These are phyloP conservation scores for Exophiala xenobiotica DNA, from an alignment of 2,329 filamentous ascomycete species.

Conservation along the genomic window DNA sequence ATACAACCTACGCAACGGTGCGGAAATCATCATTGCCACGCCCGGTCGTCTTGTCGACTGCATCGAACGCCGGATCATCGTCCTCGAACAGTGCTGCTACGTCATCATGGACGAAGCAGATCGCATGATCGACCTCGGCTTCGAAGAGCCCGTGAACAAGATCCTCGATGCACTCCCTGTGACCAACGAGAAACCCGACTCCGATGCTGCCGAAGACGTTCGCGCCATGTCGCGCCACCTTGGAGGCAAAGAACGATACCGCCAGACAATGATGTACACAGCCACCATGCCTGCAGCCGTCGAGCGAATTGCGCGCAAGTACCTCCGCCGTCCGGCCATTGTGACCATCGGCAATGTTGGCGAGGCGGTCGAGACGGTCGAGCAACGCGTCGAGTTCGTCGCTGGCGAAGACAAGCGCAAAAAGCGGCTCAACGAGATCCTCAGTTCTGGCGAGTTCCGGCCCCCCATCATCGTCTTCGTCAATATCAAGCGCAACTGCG, in stretches of 20 bases:
- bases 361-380: slow-evolving; percentile 95
- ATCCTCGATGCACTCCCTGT: slow-evolving; percentile 94
- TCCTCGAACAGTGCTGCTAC: slow-evolving; percentile 95
- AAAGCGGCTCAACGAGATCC: slow-evolving; percentile 89
- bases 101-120: slow-evolving; percentile 99
- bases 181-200: slow-evolving; percentile 91
- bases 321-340: slow-evolving; percentile 86
- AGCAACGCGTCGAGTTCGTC: slow-evolving; percentile 93
- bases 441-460: slow-evolving; percentile 74
- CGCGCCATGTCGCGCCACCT: slow-evolving; percentile 79
- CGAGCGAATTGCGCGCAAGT: slow-evolving; percentile 95
- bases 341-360: slow-evolving; percentile 93
- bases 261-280: slow-evolving; percentile 99
- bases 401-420: slow-evolving; percentile 92
- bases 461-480: slow-evolving; percentile 98
- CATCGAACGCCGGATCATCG: slow-evolving; percentile 86
- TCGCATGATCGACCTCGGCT: slow-evolving; percentile 97
- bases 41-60: slow-evolving; percentile 96
- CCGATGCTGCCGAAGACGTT: slow-evolving; percentile 83
- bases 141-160: slow-evolving; percentile 96
- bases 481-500: slow-evolving; percentile 99
- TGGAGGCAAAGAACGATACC: slow-evolving; percentile 73
- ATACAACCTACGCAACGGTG: slow-evolving; percentile 83
- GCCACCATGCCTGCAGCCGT: slow-evolving; percentile 93
- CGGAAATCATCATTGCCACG: slow-evolving; percentile 97